phyloP scores from a whole-genome alignment of 1,284 basidiomycete genomes.

The Amylostereum areolatum region DNA sequence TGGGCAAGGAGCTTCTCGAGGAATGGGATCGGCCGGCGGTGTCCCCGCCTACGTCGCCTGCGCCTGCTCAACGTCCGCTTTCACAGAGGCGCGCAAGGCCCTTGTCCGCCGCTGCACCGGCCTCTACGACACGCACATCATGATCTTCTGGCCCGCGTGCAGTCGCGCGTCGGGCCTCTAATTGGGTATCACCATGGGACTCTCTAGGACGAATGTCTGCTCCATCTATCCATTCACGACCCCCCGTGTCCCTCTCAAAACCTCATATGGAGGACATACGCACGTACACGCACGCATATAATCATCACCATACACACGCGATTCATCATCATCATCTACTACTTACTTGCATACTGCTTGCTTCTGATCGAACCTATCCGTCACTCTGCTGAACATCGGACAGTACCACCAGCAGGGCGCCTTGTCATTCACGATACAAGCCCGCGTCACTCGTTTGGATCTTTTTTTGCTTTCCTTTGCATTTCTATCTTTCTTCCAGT shows the following conservation, averaged over 20 bases:
- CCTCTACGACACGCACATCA: too few species aligned
- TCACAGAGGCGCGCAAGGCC: too few species aligned
- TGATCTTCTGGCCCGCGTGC: too few species aligned
- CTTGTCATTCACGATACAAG: slow-evolving; percentile 50
- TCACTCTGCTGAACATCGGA: slow-evolving; percentile 11
- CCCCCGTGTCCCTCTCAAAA: slow-evolving; percentile 5
- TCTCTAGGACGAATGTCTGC: too few species aligned
- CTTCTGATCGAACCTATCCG: slow-evolving; percentile 5
- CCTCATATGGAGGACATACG: slow-evolving; percentile 2
- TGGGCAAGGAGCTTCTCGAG: slow-evolving; percentile 68
- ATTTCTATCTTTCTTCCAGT: not conserved
- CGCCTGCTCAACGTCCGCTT: too few species aligned
- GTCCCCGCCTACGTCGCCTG: too few species aligned
- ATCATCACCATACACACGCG: slow-evolving; percentile 9
- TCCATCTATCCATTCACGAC: slow-evolving; percentile 18
- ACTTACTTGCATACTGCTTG: slow-evolving; percentile 5
- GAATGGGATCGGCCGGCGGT: slow-evolving; percentile 61
- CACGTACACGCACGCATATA: slow-evolving; percentile 11
- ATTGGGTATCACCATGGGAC: not conserved
- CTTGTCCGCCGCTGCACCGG: too few species aligned
- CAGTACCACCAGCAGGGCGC: slow-evolving; percentile 17
- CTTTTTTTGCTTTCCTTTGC: slow-evolving; percentile 7
- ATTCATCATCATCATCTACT: slow-evolving; percentile 8
- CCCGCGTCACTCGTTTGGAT: slow-evolving; percentile 14
- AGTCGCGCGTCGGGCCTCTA: not conserved